A percentile compares a stretch with the other conserved stretches of the same genome.
Conservation (phyloP, 2,329 filamentous ascomycete species). For the Leptosphaerulina australis region DNA sequence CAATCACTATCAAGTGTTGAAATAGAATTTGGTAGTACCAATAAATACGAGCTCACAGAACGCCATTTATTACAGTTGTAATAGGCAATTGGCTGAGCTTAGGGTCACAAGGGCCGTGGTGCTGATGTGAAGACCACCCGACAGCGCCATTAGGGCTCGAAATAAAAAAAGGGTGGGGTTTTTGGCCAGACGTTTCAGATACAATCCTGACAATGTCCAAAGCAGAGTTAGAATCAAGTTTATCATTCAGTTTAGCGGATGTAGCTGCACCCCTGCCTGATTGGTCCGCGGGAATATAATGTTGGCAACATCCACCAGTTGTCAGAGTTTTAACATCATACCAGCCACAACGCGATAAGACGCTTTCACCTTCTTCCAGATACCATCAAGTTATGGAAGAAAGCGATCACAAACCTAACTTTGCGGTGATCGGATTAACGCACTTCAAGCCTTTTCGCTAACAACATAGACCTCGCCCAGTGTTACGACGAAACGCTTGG, state of each 20-base stretch:
- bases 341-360: not conserved
- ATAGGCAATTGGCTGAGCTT: too few species aligned
- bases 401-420: constrained; percentile 5
- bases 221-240: not conserved
- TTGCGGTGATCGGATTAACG: constrained; percentile 4
- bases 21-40: too few species aligned
- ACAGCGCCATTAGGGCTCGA: too few species aligned
- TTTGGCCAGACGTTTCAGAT: too few species aligned
- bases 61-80: too few species aligned
- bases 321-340: constrained; percentile 13
- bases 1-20: too few species aligned
- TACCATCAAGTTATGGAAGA: constrained; percentile 11
- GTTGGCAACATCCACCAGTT: constrained; percentile 12
- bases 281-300: not conserved
- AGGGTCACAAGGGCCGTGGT: too few species aligned
- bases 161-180: too few species aligned
- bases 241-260: constrained; percentile 9
- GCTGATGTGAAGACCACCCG: too few species aligned
- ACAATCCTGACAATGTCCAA: too few species aligned
- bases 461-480: constrained; percentile 1
- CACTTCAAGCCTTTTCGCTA: constrained; percentile 15
- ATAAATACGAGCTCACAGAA: too few species aligned
- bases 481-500: constrained; percentile 5
- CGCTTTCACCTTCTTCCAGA: not conserved
- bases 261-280: constrained; percentile 2